Conservation (phyloP, 371 early-diverging fungal genomes). For the Thermomucor indicae-seudaticae region DNA sequence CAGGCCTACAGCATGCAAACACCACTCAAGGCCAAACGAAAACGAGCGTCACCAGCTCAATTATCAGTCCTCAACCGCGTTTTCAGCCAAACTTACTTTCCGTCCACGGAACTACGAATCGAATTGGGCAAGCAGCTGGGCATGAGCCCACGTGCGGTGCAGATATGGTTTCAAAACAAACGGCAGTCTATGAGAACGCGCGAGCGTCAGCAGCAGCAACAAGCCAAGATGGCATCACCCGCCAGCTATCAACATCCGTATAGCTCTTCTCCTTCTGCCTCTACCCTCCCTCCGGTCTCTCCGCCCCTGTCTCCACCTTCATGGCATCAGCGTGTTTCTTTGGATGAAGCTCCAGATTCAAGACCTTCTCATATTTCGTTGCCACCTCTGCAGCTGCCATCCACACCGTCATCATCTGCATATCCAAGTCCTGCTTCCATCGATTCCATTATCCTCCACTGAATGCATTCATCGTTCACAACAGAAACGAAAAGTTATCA, state of each 20-base stretch:
- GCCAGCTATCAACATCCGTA: constrained; percentile 40
- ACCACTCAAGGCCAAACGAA: constrained; percentile 43
- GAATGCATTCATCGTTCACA: too few species aligned
- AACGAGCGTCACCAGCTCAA: constrained; percentile 44
- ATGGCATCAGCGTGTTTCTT: constrained; percentile 22
- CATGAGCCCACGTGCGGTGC: constrained; percentile 81
- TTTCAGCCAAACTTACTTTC: constrained; percentile 52
- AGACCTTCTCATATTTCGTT: constrained; percentile 5
- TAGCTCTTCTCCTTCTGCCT: constrained; percentile 38
- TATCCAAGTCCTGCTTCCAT: constrained; percentile 31
- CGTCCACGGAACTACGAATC: constrained; percentile 73
- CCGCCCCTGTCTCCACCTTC: constrained; percentile 47
- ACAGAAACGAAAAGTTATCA: too few species aligned
- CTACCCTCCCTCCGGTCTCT: constrained; percentile 13
- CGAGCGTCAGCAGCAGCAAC: constrained; percentile 24
- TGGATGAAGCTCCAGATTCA: constrained; percentile 1
- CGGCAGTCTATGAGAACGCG: constrained; percentile 59
- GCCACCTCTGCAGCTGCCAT: constrained; percentile 32
- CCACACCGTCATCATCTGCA: constrained; percentile 23
- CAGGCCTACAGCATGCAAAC: not conserved
- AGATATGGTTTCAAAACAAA: constrained; percentile 97
- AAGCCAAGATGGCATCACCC: constrained; percentile 34
- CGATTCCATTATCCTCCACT: constrained; percentile 17
- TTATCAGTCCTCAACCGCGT: constrained; percentile 50
- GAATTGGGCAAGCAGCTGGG: constrained; percentile 80